Base-by-base conservation (phyloP, 1,284 basidiomycete genomes). In the Ustilago shanxiensis region DNA sequence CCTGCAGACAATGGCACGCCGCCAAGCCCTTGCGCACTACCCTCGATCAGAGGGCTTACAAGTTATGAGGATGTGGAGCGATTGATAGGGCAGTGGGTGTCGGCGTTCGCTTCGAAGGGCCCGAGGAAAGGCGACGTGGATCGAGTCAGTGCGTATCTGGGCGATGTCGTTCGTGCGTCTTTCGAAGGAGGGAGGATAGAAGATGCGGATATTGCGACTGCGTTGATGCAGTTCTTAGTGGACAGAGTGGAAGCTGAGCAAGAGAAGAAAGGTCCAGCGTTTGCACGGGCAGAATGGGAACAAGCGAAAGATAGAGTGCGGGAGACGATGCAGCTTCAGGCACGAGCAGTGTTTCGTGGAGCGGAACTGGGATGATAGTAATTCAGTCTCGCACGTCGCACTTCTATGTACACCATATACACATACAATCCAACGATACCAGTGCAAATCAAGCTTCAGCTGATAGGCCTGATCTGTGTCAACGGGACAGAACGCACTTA, bases 41-140 rank as follows among this genome's bases (percentile, higher is more conserved):
- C 67, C 22, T 66, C 67, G 24, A 68, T 77, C 8, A 55, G 74
- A 9, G 74, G 74, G 3, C 45, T 81, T 44, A 60, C 65, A 52
- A 24, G 52, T 52, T 50, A 50, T 51, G 29, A 26, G 14, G 68
- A 68, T 9, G 53, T 76, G 13, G 52, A 59, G 22, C 44, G 45
- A 33, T 60, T 75, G 29, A 58, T 81, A 13, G n/a, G 53, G 3
- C 67, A 66, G 28, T 83, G 82, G 82, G 63, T 77, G 3, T 22
- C 41, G 2, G 69, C 68, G 18, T 77, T 77, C 35, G 72, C 72
- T 3, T 26, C 22, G 10, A 60, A 65, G 14, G 74, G 75, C 2
- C 82, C 82, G 3, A 52, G 77, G 10, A 41, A 55, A 2, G 76
- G 76, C 14, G 82, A 84, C 49, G 78, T 84, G 1, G 60, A 66